Conservation (phyloP, 2,329 filamentous ascomycete genomes). For the Pyrenochaeta sp. region DNA sequence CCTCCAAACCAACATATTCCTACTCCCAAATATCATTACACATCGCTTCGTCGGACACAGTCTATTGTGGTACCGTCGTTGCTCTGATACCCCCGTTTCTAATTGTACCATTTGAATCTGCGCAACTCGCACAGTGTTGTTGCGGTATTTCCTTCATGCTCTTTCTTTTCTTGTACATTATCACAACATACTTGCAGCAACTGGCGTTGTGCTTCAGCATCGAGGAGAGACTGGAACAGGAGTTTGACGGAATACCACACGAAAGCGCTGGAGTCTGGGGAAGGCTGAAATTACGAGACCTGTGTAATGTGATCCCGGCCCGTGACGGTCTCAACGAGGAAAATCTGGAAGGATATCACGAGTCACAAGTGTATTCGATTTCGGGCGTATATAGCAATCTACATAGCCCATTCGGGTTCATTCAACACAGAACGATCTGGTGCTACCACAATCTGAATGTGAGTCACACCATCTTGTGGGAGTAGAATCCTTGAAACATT, state of each 20-base stretch:
- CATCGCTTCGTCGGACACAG: background rate
- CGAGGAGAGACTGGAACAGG: background rate
- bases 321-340: background rate
- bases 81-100: slow-evolving; percentile 5
- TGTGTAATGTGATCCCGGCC: background rate
- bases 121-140: background rate
- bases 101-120: background rate
- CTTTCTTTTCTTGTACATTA: slow-evolving; percentile 15
- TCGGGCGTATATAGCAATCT: background rate
- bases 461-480: background rate
- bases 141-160: background rate
- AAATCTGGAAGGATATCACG: slow-evolving; percentile 1
- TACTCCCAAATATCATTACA: background rate
- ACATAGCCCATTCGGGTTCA: background rate
- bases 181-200: slow-evolving; percentile 8
- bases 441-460: background rate
- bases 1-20: background rate
- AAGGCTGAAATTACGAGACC: background rate
- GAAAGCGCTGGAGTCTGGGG: background rate
- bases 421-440: background rate
- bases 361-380: background rate
- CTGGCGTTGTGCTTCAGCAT: slow-evolving; percentile 11
- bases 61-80: background rate
- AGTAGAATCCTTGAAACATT: too few relatives aligned
- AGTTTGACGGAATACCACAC: background rate